These are phyloP conservation scores for Elsinoe perseae DNA, from an alignment of 2,329 filamentous ascomycete genomes.

Conservation along the genomic window DNA sequence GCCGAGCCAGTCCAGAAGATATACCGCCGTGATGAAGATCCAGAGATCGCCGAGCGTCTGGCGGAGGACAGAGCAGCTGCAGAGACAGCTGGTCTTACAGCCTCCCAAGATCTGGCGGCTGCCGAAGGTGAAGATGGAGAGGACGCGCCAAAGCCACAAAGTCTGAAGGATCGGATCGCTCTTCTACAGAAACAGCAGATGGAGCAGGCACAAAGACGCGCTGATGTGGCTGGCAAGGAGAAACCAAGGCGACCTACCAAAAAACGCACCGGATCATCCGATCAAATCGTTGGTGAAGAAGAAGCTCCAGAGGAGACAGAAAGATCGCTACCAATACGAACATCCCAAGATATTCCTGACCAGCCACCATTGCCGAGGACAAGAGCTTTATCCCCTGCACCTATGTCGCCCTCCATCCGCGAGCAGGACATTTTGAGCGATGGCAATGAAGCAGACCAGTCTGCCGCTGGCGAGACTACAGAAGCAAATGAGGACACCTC, in stretches of 20 bases:
- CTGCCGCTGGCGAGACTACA: slow-evolving; percentile 53
- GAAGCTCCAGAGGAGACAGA: slow-evolving; percentile 34
- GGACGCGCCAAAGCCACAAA: slow-evolving; percentile 83
- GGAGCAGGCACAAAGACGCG: slow-evolving; percentile 77
- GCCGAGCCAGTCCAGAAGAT: slow-evolving; percentile 59
- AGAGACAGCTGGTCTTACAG: slow-evolving; percentile 57
- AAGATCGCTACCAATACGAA: slow-evolving; percentile 27
- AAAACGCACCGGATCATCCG: slow-evolving; percentile 50
- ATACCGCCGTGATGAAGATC: slow-evolving; percentile 83
- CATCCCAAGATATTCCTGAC: slow-evolving; percentile 21
- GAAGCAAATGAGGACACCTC: slow-evolving; percentile 55
- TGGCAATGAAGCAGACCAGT: slow-evolving; percentile 59
- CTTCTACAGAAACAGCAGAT: slow-evolving; percentile 87
- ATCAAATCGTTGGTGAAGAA: slow-evolving; percentile 28
- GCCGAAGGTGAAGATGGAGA: slow-evolving; percentile 50
- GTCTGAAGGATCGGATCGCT: slow-evolving; percentile 90
- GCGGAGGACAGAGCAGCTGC: slow-evolving; percentile 59
- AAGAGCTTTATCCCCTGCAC: not conserved
- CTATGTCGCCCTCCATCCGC: slow-evolving; percentile 21
- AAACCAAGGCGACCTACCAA: slow-evolving; percentile 71
- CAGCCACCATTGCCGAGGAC: slow-evolving; percentile 28
- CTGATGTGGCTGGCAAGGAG: slow-evolving; percentile 69
- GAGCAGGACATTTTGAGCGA: slow-evolving; percentile 52
- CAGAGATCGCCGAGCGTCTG: slow-evolving; percentile 54
- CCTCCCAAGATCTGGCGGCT: slow-evolving; percentile 26